These are phyloP conservation scores for Diaporthe sp. DNA, from an alignment of 2,329 filamentous ascomycete species.

Conservation along the genomic window DNA sequence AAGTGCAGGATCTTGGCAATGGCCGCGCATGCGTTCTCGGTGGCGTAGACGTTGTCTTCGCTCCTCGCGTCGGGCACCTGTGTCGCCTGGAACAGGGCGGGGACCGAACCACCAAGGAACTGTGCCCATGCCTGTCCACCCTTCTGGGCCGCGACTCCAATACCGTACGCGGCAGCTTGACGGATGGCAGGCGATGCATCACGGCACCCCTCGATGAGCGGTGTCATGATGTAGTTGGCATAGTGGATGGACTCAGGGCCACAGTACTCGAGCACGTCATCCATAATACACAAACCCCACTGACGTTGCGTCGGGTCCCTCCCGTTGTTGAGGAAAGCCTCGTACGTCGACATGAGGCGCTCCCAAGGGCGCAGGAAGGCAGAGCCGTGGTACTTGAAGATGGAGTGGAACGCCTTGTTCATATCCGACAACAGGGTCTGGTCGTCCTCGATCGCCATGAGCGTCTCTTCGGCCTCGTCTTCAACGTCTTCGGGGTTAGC, in stretches of 20 bases:
- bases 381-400: conserved; percentile 95
- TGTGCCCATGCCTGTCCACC: conserved; percentile 89
- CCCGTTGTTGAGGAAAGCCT: conserved; percentile 83
- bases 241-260: conserved; percentile 90
- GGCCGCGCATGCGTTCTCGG: conserved; percentile 95
- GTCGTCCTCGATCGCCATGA: conserved; percentile 96
- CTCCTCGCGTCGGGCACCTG: conserved; percentile 85
- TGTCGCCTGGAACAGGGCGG: conserved; percentile 86
- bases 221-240: conserved; percentile 86
- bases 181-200: conserved; percentile 91
- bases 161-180: conserved; percentile 95
- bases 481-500: conserved; percentile 88
- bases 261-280: conserved; percentile 98
- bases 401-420: conserved; percentile 99
- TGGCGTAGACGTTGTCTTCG: conserved; percentile 96
- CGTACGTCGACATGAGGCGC: conserved; percentile 85
- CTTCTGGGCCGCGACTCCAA: conserved; percentile 94
- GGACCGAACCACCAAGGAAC: conserved; percentile 85
- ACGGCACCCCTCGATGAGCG: conserved; percentile 87
- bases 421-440: conserved; percentile 97
- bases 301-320: conserved; percentile 91
- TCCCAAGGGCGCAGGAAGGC: conserved; percentile 92
- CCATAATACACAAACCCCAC: conserved; percentile 99
- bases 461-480: conserved; percentile 85
- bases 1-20: conserved; percentile 98